These are phyloP conservation scores for Colletotrichum australisinense DNA, from an alignment of 2,329 filamentous ascomycete species.

Conservation along the genomic window DNA sequence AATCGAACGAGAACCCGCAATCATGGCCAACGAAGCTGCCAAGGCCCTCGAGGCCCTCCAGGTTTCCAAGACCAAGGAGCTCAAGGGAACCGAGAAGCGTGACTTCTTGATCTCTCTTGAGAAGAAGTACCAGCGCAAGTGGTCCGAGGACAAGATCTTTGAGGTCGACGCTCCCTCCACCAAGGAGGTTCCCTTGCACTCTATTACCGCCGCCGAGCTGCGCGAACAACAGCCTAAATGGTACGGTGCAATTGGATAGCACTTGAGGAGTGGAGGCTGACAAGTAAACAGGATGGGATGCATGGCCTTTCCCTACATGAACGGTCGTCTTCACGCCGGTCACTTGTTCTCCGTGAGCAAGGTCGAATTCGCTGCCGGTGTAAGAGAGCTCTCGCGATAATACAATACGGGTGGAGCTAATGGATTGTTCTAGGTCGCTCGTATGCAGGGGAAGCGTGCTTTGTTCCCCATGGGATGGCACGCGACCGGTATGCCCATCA, in stretches of 20 bases:
- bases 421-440: constrained; percentile 54
- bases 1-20: constrained; percentile 37
- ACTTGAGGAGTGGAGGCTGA: not conserved
- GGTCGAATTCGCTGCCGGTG: constrained; percentile 90
- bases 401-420: not conserved
- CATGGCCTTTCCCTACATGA: constrained; percentile 75
- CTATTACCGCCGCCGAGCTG: constrained; percentile 79
- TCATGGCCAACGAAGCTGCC: constrained; percentile 58
- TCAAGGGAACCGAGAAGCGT: constrained; percentile 83
- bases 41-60: constrained; percentile 63
- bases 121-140: constrained; percentile 92
- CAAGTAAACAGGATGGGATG: constrained; percentile 37
- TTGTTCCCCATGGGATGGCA: constrained; percentile 96
- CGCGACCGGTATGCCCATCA: constrained; percentile 98
- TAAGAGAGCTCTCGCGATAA: constrained; percentile 46
- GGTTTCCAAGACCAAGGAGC: constrained; percentile 70
- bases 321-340: constrained; percentile 88
- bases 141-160: constrained; percentile 83
- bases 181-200: constrained; percentile 79
- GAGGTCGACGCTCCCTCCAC: constrained; percentile 86
- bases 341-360: constrained; percentile 94
- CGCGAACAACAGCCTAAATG: constrained; percentile 89
- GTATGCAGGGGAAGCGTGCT: constrained; percentile 89
- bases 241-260: constrained; percentile 72
- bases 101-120: constrained; percentile 85